Conservation (phyloP, 2,329 filamentous ascomycete species). For the Calonectria leucothoes region DNA sequence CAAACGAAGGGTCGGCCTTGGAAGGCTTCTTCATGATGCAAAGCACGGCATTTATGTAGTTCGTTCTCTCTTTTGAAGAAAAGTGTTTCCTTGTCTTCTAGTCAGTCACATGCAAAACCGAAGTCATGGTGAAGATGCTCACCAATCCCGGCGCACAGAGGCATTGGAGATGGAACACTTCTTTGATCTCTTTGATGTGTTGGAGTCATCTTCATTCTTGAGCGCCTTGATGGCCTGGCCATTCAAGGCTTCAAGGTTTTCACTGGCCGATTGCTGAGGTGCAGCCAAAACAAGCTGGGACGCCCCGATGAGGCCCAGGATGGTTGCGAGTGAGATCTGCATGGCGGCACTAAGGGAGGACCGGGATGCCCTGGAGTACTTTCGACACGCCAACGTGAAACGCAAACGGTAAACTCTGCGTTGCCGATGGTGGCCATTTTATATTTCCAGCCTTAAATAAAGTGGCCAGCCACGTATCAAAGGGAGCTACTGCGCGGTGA, state of each 20-base stretch:
- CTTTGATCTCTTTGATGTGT: background rate
- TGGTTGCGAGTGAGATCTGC: background rate
- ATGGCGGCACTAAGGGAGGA: background rate
- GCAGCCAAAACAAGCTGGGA: background rate
- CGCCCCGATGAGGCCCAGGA: background rate
- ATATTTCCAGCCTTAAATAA: background rate
- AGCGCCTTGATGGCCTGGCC: background rate
- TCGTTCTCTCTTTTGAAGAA: conserved; percentile 4
- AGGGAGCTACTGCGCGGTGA: background rate
- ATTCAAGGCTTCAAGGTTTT: background rate
- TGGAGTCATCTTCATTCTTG: background rate
- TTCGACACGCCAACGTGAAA: background rate
- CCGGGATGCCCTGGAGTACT: too few relatives aligned
- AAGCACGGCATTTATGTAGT: conserved; percentile 55
- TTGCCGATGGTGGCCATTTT: background rate
- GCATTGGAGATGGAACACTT: background rate
- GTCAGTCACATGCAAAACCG: background rate
- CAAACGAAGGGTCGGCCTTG: conserved; percentile 42
- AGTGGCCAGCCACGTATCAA: background rate
- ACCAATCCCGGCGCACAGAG: conserved; percentile 8
- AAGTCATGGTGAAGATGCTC: background rate
- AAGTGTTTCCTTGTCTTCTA: background rate
- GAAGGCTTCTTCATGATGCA: conserved; percentile 53
- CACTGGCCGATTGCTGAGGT: background rate
- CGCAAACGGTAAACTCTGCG: background rate